phyloP scores from a whole-genome alignment of 345 rosid genomes.

The Rubroshorea leprosula region DNA sequence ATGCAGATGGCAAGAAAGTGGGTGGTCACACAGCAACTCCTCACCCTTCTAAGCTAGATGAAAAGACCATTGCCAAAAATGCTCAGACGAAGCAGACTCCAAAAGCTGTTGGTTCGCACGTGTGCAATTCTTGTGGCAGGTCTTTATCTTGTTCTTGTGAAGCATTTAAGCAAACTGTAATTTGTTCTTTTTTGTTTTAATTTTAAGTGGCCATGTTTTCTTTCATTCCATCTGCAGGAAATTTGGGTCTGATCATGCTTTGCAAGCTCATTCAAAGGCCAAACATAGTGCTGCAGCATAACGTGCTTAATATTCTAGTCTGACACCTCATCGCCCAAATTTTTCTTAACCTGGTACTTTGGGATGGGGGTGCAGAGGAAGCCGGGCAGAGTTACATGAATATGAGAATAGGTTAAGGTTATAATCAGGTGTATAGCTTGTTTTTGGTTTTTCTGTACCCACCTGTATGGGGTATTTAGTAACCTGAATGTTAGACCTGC shows the following conservation, averaged over 20 bases:
- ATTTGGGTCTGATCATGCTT: constrained; percentile 58
- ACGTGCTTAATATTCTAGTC: not conserved
- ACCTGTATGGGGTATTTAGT: not conserved
- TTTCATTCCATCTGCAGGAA: constrained; percentile 25
- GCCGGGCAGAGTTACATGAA: not conserved
- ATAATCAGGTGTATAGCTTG: not conserved
- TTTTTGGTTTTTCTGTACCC: not conserved
- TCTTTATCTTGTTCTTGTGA: constrained; percentile 1
- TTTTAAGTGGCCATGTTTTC: not conserved
- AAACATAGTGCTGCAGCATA: constrained; percentile 52
- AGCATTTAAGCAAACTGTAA: not conserved
- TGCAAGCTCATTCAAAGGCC: constrained; percentile 75
- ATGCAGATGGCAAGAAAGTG: constrained; percentile 53
- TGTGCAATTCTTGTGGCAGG: constrained; percentile 69
- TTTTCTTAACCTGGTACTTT: not conserved
- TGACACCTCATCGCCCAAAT: not conserved
- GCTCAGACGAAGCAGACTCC: constrained; percentile 38
- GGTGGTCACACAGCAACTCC: constrained; percentile 61
- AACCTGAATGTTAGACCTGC: not conserved
- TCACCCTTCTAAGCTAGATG: constrained; percentile 59
- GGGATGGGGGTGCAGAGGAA: not conserved
- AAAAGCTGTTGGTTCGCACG: constrained; percentile 35
- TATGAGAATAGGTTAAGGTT: too few species aligned
- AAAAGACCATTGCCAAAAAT: constrained; percentile 36
- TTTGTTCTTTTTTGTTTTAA: not conserved